A percentile compares a stretch with the other conserved stretches of the same genome.
Conservation (phyloP, 2,329 filamentous ascomycete genomes). For the Thielaviopsis cerberus region DNA sequence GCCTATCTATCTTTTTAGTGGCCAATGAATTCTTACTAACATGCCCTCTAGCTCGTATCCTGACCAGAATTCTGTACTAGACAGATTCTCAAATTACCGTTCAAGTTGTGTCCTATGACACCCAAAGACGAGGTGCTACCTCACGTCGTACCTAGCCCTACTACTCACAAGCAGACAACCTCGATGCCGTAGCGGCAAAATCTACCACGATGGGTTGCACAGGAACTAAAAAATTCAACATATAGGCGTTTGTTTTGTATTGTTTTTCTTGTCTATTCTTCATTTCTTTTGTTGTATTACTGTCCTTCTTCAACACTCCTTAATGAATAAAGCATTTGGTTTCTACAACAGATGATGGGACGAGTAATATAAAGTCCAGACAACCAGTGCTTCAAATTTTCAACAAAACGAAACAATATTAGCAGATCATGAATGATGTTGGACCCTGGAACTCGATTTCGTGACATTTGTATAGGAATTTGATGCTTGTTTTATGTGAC, state of each 20-base stretch:
- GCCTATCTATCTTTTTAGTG: constrained; percentile 22
- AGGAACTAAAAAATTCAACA: not conserved
- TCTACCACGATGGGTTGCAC: not conserved
- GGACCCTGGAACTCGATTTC: too few species aligned
- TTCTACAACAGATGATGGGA: too few species aligned
- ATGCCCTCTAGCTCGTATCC: constrained; percentile 22
- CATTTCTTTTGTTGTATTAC: not conserved
- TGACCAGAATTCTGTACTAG: constrained; percentile 30
- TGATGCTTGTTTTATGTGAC: too few species aligned
- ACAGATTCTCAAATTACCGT: not conserved
- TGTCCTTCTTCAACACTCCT: not conserved
- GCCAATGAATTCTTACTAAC: not conserved
- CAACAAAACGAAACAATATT: too few species aligned
- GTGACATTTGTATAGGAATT: too few species aligned
- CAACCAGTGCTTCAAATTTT: too few species aligned
- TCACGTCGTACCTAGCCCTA: too few species aligned
- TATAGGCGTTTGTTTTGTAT: not conserved
- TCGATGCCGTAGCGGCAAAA: not conserved
- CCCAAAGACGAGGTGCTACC: too few species aligned
- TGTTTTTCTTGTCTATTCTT: not conserved
- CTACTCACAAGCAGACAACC: too few species aligned
- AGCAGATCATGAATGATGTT: too few species aligned
- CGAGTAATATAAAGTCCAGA: too few species aligned
- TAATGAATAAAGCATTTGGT: not conserved
- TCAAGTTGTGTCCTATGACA: too few species aligned